A percentile compares a stretch with the other conserved stretches of the same genome.
phyloP scores from a whole-genome alignment of 1,284 basidiomycete species.

The Puccinia horiana region DNA sequence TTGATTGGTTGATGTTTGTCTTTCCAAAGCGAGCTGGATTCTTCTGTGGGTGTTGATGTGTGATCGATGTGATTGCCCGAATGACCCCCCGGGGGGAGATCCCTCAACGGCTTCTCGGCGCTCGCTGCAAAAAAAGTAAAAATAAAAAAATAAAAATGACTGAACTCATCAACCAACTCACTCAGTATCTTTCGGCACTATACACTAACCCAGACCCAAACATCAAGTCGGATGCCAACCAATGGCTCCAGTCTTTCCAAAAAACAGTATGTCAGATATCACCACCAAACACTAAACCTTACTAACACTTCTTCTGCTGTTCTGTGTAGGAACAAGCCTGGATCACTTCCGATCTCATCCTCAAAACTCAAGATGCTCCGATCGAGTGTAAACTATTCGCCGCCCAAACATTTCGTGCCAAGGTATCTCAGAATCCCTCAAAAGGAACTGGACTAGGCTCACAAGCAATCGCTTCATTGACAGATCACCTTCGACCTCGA shows the following conservation, averaged over 20 bases:
- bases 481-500: conserved; percentile 94
- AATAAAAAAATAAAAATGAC: not conserved
- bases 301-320: conserved; percentile 59
- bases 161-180: conserved; percentile 36
- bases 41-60: no score
- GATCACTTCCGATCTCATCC: conserved; percentile 87
- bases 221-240: conserved; percentile 79
- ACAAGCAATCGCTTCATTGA: no score
- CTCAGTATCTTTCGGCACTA: conserved; percentile 62
- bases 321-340: conserved; percentile 80
- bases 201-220: conserved; percentile 72
- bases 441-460: no score
- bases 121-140: no score
- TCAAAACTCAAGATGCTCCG: conserved; percentile 77
- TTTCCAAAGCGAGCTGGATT: no score
- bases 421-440: no score
- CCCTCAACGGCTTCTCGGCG: no score
- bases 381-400: conserved; percentile 85
- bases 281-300: conserved; percentile 53
- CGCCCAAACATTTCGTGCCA: conserved; percentile 92
- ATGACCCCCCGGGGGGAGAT: no score
- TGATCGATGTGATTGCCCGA: no score
- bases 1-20: no score
- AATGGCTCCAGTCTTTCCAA: conserved; percentile 92
- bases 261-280: conserved; percentile 69